A percentile compares a stretch with the other conserved stretches of the same genome.
Evolutionary conservation across 2,329 filamentous ascomycete species (phyloP).

Genomic region (Fusarium bactridioides): DNA sequence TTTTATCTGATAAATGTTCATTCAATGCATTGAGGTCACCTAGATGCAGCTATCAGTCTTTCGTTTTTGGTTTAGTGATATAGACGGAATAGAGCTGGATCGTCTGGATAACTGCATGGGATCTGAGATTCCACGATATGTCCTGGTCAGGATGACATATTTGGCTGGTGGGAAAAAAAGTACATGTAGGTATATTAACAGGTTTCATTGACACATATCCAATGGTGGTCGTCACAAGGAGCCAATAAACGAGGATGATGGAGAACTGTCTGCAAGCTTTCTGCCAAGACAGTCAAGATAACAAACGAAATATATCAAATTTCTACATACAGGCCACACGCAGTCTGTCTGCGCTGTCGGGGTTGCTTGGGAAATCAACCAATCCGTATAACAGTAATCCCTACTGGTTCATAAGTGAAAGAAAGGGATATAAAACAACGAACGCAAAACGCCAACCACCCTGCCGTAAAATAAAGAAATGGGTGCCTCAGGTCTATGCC

Average conservation of each 20-base stretch:
- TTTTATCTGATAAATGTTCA: background rate
- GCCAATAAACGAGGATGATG: background rate
- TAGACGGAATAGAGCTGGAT: background rate
- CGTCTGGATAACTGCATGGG: background rate
- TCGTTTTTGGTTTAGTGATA: background rate
- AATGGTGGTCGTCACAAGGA: background rate
- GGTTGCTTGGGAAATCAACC: conserved; percentile 11
- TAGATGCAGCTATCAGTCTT: background rate
- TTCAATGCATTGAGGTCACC: background rate
- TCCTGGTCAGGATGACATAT: background rate
- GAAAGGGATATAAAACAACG: conserved; percentile 45
- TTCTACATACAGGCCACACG: conserved; percentile 39
- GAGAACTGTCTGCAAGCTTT: background rate
- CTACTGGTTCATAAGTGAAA: conserved; percentile 30
- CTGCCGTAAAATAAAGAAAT: conserved; percentile 40
- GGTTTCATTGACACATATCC: background rate
- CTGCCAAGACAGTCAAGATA: background rate
- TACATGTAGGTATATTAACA: background rate
- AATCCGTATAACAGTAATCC: conserved; percentile 31
- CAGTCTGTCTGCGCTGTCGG: conserved; percentile 24
- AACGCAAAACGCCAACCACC: conserved; percentile 46
- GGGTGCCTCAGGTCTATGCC: conserved; percentile 49
- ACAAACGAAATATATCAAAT: conserved; percentile 20
- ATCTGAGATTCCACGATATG: background rate
- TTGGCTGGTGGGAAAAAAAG: background rate